Conservation (phyloP, 2,329 filamentous ascomycete species). For the Capronia coronata region DNA sequence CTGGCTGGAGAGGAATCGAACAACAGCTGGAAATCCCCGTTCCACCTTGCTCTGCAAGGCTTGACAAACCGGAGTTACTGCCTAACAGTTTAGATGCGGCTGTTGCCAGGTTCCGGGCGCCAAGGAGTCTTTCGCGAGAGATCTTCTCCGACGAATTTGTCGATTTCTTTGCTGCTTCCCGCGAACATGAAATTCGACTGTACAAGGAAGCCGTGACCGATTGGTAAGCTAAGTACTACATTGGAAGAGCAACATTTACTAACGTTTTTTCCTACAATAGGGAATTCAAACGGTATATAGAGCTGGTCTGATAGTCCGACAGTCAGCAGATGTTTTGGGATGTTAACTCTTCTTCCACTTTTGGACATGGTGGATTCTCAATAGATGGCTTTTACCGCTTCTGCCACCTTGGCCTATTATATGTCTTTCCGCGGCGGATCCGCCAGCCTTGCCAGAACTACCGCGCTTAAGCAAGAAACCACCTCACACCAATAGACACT, state of each 20-base stretch:
- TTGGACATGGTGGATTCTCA: too few species aligned
- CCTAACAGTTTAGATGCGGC: conserved; percentile 81
- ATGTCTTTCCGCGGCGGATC: too few species aligned
- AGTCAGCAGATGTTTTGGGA: too few species aligned
- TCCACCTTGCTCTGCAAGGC: conserved; percentile 77
- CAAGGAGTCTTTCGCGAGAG: conserved; percentile 82
- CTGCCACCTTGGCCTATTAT: too few species aligned
- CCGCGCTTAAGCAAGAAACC: too few species aligned
- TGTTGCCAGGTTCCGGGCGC: conserved; percentile 64
- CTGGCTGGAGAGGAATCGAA: conserved; percentile 84
- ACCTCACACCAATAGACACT: too few species aligned
- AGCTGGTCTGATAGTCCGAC: conserved; percentile 2
- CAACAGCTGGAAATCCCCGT: conserved; percentile 78
- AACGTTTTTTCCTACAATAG: conserved; percentile 43
- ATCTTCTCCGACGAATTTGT: conserved; percentile 92
- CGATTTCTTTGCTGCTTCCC: conserved; percentile 86
- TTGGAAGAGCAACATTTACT: background rate
- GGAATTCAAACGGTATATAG: conserved; percentile 48
- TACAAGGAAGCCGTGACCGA: conserved; percentile 96
- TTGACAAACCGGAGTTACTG: conserved; percentile 69
- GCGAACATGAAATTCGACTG: conserved; percentile 82
- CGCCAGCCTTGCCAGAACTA: too few species aligned
- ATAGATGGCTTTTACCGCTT: too few species aligned
- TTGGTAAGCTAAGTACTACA: conserved; percentile 39
- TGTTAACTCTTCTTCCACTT: too few species aligned